phyloP scores from a whole-genome alignment of 1,284 basidiomycete genomes.

The Volvariella surrecta region DNA sequence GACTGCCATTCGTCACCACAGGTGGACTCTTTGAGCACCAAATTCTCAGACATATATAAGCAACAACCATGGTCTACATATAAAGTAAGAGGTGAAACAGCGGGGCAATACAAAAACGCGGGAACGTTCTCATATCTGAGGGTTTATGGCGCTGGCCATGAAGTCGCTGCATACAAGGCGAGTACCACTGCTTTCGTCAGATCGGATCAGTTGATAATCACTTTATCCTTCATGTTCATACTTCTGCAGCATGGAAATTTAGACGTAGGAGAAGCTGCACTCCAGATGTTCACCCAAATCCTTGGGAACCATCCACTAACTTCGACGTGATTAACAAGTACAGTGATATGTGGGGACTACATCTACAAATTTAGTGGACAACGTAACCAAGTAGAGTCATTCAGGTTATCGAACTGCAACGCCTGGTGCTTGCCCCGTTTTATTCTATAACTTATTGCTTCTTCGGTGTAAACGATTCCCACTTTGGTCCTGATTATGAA shows the following conservation, averaged over 20 bases:
- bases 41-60: conserved; percentile 24
- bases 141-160: conserved; percentile 38
- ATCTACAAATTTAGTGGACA: no score
- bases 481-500: no score
- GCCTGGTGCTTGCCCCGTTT: no score
- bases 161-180: conserved; percentile 33
- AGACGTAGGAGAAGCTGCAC: conserved; percentile 23
- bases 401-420: no score
- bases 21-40: conserved; percentile 36
- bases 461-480: no score
- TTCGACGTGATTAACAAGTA: conserved; percentile 17
- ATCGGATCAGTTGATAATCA: no score
- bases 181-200: conserved; percentile 5
- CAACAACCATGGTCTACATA: conserved; percentile 32
- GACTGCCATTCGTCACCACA: conserved; percentile 12
- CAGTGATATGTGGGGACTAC: no score
- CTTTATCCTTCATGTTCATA: no score
- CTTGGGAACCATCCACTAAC: conserved; percentile 19
- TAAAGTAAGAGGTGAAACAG: conserved; percentile 34
- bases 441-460: no score
- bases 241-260: conserved; percentile 17
- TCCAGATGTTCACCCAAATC: conserved; percentile 22
- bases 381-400: no score
- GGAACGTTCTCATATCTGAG: conserved; percentile 49
- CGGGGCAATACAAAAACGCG: conserved; percentile 48